Evolutionary conservation across 176 grass and related monocot genomes (phyloP).

Genomic region (Dendrocalamus sinicus): DNA sequence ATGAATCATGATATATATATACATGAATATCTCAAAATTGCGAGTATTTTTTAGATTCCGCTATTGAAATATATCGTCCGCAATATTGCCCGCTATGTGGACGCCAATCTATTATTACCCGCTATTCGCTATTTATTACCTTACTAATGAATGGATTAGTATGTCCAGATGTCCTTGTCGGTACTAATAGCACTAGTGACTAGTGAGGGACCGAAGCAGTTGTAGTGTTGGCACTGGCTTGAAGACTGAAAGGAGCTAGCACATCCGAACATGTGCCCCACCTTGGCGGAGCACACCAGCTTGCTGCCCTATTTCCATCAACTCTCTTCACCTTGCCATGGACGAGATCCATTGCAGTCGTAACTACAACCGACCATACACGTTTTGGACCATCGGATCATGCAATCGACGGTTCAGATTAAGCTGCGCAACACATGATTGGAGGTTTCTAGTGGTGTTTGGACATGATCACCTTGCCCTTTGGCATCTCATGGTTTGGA

Average conservation of each 20-base stretch:
- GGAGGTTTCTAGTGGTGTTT: conserved; percentile 27
- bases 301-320: background rate
- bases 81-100: too few species aligned
- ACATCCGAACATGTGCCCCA: background rate
- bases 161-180: conserved; percentile 9
- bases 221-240: background rate
- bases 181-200: background rate
- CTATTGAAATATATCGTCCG: too few species aligned
- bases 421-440: background rate
- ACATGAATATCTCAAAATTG: too few species aligned
- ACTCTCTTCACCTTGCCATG: background rate
- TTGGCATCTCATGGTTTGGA: conserved; percentile 41
- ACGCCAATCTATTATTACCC: too few species aligned
- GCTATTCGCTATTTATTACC: too few species aligned
- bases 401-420: background rate
- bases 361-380: background rate
- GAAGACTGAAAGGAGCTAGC: background rate
- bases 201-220: background rate
- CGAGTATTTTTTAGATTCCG: too few species aligned
- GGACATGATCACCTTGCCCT: conserved; percentile 12
- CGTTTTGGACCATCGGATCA: background rate
- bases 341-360: background rate
- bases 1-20: too few species aligned
- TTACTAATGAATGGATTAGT: background rate
- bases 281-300: background rate